A percentile compares a stretch with the other conserved stretches of the same genome.
phyloP scores from a whole-genome alignment of 139 green algal genomes.

The Auxenochlorella pyrenoidosa region DNA sequence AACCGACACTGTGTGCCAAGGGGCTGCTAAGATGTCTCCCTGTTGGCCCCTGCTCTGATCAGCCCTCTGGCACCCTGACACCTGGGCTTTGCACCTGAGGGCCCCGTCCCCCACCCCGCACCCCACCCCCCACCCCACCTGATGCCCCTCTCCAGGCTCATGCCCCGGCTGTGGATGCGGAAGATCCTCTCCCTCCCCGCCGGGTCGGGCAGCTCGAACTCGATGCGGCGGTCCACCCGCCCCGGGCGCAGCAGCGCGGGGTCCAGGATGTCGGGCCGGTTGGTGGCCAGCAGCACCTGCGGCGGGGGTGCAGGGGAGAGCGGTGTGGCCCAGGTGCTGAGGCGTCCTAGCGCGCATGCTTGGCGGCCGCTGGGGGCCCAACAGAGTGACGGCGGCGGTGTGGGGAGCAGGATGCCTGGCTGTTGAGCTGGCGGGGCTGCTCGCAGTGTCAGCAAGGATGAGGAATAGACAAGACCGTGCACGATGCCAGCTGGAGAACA shows the following conservation, averaged over 20 bases:
- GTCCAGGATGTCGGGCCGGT: conserved; percentile 97
- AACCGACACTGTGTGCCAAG: too few relatives aligned
- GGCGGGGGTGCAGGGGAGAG: not conserved
- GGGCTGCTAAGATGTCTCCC: too few relatives aligned
- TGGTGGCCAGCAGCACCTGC: conserved; percentile 94
- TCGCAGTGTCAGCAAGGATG: conserved; percentile 20
- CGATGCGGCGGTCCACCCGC: conserved; percentile 96
- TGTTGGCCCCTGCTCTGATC: too few relatives aligned
- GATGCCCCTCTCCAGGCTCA: conserved; percentile 97
- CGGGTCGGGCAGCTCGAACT: conserved; percentile 97
- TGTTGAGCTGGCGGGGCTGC: conserved; percentile 94
- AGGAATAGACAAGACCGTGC: too few relatives aligned
- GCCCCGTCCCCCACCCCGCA: too few relatives aligned
- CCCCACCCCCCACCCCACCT: conserved; percentile 49
- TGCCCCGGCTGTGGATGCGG: conserved; percentile 96
- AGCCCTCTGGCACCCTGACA: too few relatives aligned
- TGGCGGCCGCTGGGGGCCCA: too few relatives aligned
- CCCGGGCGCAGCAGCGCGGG: conserved; percentile 95
- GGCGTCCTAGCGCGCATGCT: too few relatives aligned
- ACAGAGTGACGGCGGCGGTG: conserved; percentile 82
- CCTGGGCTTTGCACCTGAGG: too few relatives aligned
- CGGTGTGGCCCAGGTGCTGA: too few relatives aligned
- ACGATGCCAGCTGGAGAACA: too few relatives aligned
- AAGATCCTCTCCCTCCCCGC: conserved; percentile 88
- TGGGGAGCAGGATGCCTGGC: conserved; percentile 97